Conservation (phyloP, 2,329 filamentous ascomycete species). For the Penicillium sp. region DNA sequence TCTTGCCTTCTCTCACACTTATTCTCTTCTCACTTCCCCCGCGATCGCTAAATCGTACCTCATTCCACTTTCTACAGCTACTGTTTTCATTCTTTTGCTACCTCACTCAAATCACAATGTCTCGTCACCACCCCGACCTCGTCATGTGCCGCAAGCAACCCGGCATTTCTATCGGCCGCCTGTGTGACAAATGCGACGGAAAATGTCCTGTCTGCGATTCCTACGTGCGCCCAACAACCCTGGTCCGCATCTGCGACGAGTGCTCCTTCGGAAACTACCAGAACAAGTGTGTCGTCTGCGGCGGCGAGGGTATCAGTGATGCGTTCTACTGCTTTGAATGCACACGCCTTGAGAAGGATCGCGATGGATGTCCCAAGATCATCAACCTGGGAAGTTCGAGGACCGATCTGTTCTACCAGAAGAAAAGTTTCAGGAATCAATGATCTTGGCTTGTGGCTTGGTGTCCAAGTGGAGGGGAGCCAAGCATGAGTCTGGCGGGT, state of each 20-base stretch:
- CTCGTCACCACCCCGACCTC: slow-evolving; percentile 93
- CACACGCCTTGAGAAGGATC: slow-evolving; percentile 91
- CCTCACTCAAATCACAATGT: slow-evolving; percentile 58
- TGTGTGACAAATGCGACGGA: slow-evolving; percentile 99
- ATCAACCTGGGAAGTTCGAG: slow-evolving; percentile 95
- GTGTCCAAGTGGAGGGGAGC: slow-evolving; percentile 10
- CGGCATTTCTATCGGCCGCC: slow-evolving; percentile 94
- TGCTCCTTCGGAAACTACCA: slow-evolving; percentile 99
- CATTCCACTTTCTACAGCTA: not conserved
- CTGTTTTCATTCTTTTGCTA: not conserved
- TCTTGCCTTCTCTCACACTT: not conserved
- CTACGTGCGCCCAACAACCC: slow-evolving; percentile 95
- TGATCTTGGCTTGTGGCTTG: slow-evolving; percentile 25
- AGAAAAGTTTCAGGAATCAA: slow-evolving; percentile 57
- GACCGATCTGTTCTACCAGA: slow-evolving; percentile 83
- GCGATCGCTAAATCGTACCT: not conserved
- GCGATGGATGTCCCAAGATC: slow-evolving; percentile 98
- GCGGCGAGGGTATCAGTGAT: slow-evolving; percentile 95
- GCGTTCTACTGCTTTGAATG: slow-evolving; percentile 99
- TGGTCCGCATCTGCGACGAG: slow-evolving; percentile 98
- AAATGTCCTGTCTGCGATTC: slow-evolving; percentile 99
- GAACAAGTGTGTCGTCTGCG: slow-evolving; percentile 99
- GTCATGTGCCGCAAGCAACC: slow-evolving; percentile 99
- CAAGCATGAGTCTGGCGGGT: slow-evolving; percentile 4
- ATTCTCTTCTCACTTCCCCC: not conserved